Base-by-base conservation (phyloP, 208 protist genomes). In the Crithidia thermophila region DNA sequence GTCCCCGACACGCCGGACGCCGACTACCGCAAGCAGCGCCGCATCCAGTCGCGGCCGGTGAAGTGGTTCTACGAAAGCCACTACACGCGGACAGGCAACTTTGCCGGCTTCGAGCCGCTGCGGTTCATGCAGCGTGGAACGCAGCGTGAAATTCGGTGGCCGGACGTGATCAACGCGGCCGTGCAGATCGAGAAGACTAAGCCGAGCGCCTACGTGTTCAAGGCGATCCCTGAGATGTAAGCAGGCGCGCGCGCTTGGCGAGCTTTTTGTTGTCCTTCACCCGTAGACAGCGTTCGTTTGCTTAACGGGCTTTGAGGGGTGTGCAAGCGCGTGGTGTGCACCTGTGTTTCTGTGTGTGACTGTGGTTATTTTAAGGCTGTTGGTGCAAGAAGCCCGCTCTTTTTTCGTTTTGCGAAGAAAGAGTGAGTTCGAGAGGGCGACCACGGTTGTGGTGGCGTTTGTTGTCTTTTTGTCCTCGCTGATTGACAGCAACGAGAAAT, bases 31-130 rank as follows among this genome's bases (percentile, higher is more conserved):
- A 97, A 97, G 72, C 90, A 95, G 72, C 84, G 88, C 28, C 88
- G 93, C 49, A 88, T 97, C 49, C 90, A 95, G 71, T 96, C 90
- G 3, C 79, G 90, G 8, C 93, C 93, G 21, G 90, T 95, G 39
- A 97, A 97, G 79, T 97, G 93, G 93, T 97, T 97, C 71, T 97
- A 97, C 78, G 93, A 97, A 57, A 96, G 90, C 53, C 93, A 97
- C 74, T 97, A 97, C 81, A 97, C 88, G 1, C 86, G 89, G 37
- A 95, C 87, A 36, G 93, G 93, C 36, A 95, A 87, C 79, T 97
- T 93, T 76, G 92, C 92, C 10, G 89, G 86, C 21, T 95, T 97
- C 71, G 77, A 94, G 72, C 89, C 92, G 27, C 81, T 93, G 37
- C 89, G 92, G 47, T 91, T 94, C 75, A 95, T 95, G 92, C 92